These are phyloP conservation scores for Phaffia tasmanica DNA, from an alignment of 768 basidiomycete genomes.

Conservation along the genomic window DNA sequence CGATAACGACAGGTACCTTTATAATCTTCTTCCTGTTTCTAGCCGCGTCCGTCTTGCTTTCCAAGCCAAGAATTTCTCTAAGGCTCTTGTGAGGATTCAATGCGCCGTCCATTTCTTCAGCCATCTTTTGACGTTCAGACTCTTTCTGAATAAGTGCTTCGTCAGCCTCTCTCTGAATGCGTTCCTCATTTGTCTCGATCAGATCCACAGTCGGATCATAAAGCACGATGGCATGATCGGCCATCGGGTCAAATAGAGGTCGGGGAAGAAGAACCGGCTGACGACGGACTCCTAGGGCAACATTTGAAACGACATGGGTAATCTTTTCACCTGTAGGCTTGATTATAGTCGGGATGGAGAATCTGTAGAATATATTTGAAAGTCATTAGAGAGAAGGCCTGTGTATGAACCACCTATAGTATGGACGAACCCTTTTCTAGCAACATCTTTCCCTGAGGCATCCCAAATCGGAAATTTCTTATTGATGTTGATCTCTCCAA, in stretches of 20 bases:
- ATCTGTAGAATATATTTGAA: conserved; percentile 39
- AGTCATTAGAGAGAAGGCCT: background rate
- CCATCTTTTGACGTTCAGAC: conserved; percentile 44
- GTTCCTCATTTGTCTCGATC: conserved; percentile 77
- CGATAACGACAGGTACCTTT: conserved; percentile 95
- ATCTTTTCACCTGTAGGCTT: conserved; percentile 50
- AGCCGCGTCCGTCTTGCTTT: conserved; percentile 45
- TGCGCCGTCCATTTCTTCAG: conserved; percentile 52
- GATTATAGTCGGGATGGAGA: conserved; percentile 61
- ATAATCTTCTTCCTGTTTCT: conserved; percentile 45
- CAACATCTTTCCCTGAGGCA: conserved; percentile 18
- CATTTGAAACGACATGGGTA: conserved; percentile 49
- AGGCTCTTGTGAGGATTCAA: conserved; percentile 89
- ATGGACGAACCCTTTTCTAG: background rate
- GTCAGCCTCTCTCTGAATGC: conserved; percentile 58
- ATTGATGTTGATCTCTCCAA: conserved; percentile 28
- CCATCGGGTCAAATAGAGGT: conserved; percentile 94
- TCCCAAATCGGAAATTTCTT: conserved; percentile 22
- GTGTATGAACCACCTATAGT: background rate
- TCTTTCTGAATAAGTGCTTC: conserved; percentile 51
- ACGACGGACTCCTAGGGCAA: conserved; percentile 74
- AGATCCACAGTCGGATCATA: conserved; percentile 95
- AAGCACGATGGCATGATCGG: conserved; percentile 91
- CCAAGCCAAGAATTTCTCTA: conserved; percentile 62
- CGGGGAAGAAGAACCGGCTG: conserved; percentile 69